phyloP scores from a whole-genome alignment of 78 protist species.

The Speleostelium caveatum region DNA sequence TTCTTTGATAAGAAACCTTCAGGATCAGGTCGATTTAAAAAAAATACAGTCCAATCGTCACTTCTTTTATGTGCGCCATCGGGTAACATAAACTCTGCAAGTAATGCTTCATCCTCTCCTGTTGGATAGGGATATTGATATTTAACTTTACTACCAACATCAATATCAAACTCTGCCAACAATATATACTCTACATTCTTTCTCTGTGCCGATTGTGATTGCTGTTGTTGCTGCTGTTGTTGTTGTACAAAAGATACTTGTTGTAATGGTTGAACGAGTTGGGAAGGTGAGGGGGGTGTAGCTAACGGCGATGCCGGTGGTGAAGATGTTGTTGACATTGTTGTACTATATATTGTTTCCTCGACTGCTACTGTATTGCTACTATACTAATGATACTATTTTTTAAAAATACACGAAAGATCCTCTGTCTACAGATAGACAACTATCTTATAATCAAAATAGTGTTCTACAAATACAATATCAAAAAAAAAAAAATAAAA shows the following conservation, averaged over 20 bases:
- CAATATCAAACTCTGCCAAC: constrained; percentile 92
- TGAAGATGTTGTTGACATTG: constrained; percentile 12
- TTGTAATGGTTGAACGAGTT: too few species aligned
- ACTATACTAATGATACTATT: not conserved
- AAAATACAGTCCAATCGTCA: constrained; percentile 91
- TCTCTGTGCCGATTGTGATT: not conserved
- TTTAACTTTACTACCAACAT: constrained; percentile 78
- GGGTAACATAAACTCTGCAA: constrained; percentile 94
- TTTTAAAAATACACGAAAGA: too few species aligned
- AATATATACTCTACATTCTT: constrained; percentile 79
- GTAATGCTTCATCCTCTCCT: constrained; percentile 69
- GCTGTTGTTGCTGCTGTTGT: not conserved
- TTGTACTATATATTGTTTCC: not conserved
- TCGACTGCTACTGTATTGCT: not conserved
- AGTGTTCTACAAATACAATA: too few species aligned
- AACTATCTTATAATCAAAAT: too few species aligned
- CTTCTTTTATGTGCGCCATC: constrained; percentile 92
- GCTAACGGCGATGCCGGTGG: not conserved
- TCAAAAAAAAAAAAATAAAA: not conserved
- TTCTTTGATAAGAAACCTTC: constrained; percentile 40
- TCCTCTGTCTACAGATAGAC: too few species aligned
- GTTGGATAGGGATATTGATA: constrained; percentile 87
- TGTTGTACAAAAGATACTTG: too few species aligned
- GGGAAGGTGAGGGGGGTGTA: not conserved
- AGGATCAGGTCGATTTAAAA: constrained; percentile 82